These are phyloP conservation scores for Toxicodendron radicans DNA, from an alignment of 345 rosid genomes.

Conservation along the genomic window DNA sequence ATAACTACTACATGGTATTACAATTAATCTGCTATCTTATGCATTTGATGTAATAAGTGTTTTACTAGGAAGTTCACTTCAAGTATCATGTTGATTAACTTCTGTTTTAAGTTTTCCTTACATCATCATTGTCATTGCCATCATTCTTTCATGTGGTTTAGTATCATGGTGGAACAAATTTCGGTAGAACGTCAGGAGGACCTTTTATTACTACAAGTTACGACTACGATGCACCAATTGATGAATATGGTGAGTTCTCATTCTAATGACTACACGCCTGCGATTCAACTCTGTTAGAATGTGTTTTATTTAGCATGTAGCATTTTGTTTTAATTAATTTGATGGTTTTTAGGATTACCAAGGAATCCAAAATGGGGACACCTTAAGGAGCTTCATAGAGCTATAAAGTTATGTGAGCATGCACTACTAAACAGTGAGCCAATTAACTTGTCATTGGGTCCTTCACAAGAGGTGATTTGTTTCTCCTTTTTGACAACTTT, in stretches of 20 bases:
- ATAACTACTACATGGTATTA: slow-evolving; percentile 90
- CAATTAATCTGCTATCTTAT: slow-evolving; percentile 12
- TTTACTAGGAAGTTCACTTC: not conserved
- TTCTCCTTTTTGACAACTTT: not conserved
- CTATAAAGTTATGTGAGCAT: slow-evolving; percentile 74
- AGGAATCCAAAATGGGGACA: slow-evolving; percentile 97
- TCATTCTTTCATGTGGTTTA: slow-evolving; percentile 24
- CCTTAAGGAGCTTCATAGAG: slow-evolving; percentile 80
- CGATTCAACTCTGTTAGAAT: not conserved
- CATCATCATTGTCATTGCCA: slow-evolving; percentile 4
- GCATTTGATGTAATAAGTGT: not conserved
- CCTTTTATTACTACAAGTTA: slow-evolving; percentile 96
- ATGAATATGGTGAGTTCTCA: slow-evolving; percentile 77
- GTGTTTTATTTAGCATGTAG: not conserved
- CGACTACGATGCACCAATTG: slow-evolving; percentile 98
- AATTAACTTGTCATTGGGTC: slow-evolving; percentile 55
- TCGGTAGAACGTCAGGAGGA: slow-evolving; percentile 94
- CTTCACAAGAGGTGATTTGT: slow-evolving; percentile 60
- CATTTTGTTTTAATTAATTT: not conserved
- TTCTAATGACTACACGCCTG: not conserved
- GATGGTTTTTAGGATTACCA: slow-evolving; percentile 56
- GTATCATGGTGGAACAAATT: slow-evolving; percentile 99
- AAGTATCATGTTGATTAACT: not conserved
- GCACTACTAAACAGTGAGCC: slow-evolving; percentile 57
- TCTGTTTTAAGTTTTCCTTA: not conserved